Evolutionary conservation across 2,329 filamentous ascomycete genomes (phyloP).

Genomic region (Calonectria hongkongensis): DNA sequence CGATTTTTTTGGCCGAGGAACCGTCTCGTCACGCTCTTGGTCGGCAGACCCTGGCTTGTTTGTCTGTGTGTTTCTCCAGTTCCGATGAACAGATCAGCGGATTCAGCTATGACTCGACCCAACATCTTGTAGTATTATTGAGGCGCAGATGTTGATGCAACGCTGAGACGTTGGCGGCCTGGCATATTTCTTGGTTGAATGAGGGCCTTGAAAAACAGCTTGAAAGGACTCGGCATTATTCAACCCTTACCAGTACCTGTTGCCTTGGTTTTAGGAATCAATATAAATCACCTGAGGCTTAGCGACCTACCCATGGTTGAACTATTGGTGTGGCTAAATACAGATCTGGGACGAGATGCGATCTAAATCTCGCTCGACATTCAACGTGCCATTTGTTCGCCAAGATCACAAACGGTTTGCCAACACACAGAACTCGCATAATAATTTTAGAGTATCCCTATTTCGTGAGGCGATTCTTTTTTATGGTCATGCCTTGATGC

Average conservation of each 20-base stretch:
- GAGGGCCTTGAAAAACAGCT: constrained; percentile 23
- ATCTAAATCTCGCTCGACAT: not conserved
- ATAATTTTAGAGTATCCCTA: constrained; percentile 22
- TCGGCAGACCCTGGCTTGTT: not conserved
- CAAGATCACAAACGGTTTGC: constrained; percentile 14
- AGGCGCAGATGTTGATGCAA: not conserved
- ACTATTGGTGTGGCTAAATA: constrained; percentile 11
- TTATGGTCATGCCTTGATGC: not conserved
- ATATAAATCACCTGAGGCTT: constrained; percentile 1
- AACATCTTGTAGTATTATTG: constrained; percentile 24
- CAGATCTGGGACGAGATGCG: constrained; percentile 17
- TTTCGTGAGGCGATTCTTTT: constrained; percentile 9
- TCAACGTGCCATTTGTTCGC: not conserved
- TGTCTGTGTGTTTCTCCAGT: not conserved
- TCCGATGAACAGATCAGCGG: constrained; percentile 19
- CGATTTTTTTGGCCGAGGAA: not conserved
- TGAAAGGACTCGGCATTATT: not conserved
- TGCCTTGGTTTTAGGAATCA: constrained; percentile 15
- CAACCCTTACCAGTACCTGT: constrained; percentile 3
- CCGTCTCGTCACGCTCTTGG: constrained; percentile 37
- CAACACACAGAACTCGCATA: constrained; percentile 15
- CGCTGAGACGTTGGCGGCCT: not conserved
- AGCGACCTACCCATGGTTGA: constrained; percentile 28
- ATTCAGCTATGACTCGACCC: constrained; percentile 1
- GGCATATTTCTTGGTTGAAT: not conserved